Conservation (phyloP, 139 green algal species). For the Monoraphidium neglectum region DNA sequence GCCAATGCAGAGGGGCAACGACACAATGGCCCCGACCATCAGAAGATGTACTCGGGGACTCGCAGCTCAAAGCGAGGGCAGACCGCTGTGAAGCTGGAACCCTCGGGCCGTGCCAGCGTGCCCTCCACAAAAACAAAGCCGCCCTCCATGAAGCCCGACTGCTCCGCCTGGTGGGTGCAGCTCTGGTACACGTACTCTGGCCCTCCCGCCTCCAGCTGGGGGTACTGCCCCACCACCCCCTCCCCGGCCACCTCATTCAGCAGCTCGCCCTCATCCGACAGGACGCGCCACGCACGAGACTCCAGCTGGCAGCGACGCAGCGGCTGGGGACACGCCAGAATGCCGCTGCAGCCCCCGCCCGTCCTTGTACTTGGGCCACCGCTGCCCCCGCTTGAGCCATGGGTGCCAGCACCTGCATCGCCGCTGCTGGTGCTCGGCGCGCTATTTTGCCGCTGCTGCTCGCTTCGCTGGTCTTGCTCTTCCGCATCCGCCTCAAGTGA, state of each 20-base stretch:
- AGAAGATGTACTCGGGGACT: conserved; percentile 46
- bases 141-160: conserved; percentile 62
- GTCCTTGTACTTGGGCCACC: too few species aligned
- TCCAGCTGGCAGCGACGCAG: conserved; percentile 12
- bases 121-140: conserved; percentile 76
- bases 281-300: conserved; percentile 7
- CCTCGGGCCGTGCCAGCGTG: conserved; percentile 27
- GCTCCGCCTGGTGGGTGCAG: conserved; percentile 51
- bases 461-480: too few species aligned
- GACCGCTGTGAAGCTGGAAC: conserved; percentile 41
- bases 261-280: background rate
- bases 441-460: too few species aligned
- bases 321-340: too few species aligned
- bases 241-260: conserved; percentile 33
- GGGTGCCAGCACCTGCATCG: too few species aligned
- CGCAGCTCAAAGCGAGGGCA: conserved; percentile 45
- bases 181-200: conserved; percentile 77
- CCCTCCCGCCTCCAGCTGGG: conserved; percentile 41
- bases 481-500: too few species aligned
- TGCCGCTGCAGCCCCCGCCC: too few species aligned
- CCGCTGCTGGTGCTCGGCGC: too few species aligned
- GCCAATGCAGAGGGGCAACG: too few species aligned
- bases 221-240: conserved; percentile 53
- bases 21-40: too few species aligned
- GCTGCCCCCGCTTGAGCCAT: too few species aligned